These are phyloP conservation scores for Raffaelea albimanens DNA, from an alignment of 2,329 filamentous ascomycete species.

Conservation along the genomic window DNA sequence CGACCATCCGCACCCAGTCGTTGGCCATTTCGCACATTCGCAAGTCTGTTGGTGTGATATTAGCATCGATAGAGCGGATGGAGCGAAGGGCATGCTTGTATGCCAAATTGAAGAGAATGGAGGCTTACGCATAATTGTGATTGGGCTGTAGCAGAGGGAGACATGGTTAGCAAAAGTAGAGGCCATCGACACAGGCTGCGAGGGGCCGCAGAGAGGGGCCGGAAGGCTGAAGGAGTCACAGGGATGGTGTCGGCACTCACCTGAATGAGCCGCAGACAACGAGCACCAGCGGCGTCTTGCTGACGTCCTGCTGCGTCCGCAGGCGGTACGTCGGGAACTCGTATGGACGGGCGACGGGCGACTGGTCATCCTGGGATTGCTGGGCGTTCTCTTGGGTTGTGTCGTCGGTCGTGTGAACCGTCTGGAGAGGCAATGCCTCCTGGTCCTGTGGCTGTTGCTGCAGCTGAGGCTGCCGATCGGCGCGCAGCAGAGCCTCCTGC, in stretches of 20 bases:
- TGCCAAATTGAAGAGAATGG: neutral
- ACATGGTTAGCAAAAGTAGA: neutral
- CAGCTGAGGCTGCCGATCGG: neutral
- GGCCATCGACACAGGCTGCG: neutral
- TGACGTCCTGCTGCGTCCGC: constrained; percentile 6
- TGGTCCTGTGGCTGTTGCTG: neutral
- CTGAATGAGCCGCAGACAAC: constrained; percentile 26
- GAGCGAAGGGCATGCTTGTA: neutral
- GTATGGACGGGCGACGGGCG: constrained; percentile 4
- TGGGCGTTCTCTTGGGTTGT: neutral
- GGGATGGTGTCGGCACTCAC: constrained; percentile 9
- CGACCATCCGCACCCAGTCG: constrained; percentile 25
- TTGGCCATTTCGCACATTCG: constrained; percentile 28
- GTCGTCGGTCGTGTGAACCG: neutral
- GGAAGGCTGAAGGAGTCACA: neutral
- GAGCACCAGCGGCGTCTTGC: constrained; percentile 23
- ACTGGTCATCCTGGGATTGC: neutral
- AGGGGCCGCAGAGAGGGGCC: constrained; percentile 7
- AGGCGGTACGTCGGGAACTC: constrained; percentile 12
- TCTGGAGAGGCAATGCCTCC: neutral
- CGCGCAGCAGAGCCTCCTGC: neutral
- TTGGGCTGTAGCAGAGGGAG: constrained; percentile 11
- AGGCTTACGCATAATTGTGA: constrained; percentile 16
- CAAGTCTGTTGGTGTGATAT: constrained; percentile 17
- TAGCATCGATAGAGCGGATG: neutral